Evolutionary conservation across 2,329 filamentous ascomycete species (phyloP).

Genomic region (Pyricularia grisea): DNA sequence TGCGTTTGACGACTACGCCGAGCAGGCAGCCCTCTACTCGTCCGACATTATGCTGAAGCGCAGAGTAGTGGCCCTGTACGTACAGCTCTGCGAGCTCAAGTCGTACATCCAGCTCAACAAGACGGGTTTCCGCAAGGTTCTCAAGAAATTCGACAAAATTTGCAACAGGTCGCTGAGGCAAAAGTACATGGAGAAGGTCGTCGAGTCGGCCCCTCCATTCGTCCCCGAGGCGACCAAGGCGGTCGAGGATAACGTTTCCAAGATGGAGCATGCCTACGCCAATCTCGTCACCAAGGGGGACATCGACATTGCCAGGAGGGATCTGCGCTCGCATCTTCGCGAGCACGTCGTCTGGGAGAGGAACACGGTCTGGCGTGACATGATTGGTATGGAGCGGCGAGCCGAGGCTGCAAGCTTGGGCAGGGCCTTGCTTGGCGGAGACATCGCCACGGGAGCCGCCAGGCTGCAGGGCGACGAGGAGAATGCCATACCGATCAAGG

Average conservation of each 20-base stretch:
- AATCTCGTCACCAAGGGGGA: conserved; percentile 78
- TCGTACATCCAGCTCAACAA: conserved; percentile 94
- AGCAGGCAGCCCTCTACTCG: conserved; percentile 58
- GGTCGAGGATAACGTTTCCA: conserved; percentile 61
- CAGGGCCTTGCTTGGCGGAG: conserved; percentile 64
- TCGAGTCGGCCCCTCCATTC: conserved; percentile 78
- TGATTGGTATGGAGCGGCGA: conserved; percentile 95
- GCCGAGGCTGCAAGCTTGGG: conserved; percentile 91
- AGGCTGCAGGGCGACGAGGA: conserved; percentile 79
- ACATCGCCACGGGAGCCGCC: conserved; percentile 37
- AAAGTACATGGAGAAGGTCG: conserved; percentile 63
- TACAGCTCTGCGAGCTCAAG: conserved; percentile 88
- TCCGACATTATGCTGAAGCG: conserved; percentile 85
- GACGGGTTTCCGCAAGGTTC: conserved; percentile 89
- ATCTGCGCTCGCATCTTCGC: conserved; percentile 79
- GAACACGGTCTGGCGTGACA: conserved; percentile 97
- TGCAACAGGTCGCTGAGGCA: conserved; percentile 72
- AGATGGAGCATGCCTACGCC: conserved; percentile 73
- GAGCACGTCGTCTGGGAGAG: conserved; percentile 99
- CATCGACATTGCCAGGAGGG: conserved; percentile 64
- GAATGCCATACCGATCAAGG: conserved; percentile 50
- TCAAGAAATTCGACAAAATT: conserved; percentile 99
- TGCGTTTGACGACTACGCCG: conserved; percentile 68
- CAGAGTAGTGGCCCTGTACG: conserved; percentile 76
- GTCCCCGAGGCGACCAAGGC: conserved; percentile 58